Evolutionary conservation across 2,329 filamentous ascomycete genomes (phyloP).

Genomic region (Aspergillus hortae): DNA sequence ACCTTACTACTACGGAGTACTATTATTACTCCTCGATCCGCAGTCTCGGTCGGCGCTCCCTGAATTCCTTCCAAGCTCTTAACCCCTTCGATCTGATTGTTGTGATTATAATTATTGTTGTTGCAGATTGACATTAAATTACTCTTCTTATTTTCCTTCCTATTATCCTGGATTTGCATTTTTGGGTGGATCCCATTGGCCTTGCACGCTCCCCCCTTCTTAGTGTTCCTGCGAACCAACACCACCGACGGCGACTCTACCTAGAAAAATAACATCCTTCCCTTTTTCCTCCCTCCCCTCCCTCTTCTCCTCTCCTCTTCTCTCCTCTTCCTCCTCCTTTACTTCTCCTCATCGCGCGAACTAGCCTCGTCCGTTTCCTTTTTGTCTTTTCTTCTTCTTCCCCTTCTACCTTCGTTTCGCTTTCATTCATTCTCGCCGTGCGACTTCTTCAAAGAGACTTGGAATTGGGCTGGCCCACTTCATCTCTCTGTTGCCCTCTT

Average conservation of each 20-base stretch:
- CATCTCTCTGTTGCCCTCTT: constrained; percentile 28
- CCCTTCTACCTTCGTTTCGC: constrained; percentile 17
- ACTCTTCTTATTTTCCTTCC: constrained; percentile 6
- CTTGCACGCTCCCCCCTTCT: constrained; percentile 8
- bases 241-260: too few relatives aligned
- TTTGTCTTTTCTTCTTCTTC: constrained; percentile 18
- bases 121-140: constrained; percentile 5
- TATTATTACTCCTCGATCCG: constrained; percentile 10
- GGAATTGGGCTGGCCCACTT: constrained; percentile 36
- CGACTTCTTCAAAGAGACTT: constrained; percentile 29
- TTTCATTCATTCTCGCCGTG: constrained; percentile 32
- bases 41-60: constrained; percentile 18
- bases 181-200: neutral
- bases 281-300: neutral
- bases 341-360: constrained; percentile 11
- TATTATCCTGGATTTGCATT: constrained; percentile 3
- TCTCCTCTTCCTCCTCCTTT: constrained; percentile 10
- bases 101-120: constrained; percentile 10
- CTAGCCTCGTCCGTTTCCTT: constrained; percentile 15
- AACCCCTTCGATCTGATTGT: constrained; percentile 11
- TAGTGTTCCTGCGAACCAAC: too few relatives aligned
- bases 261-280: neutral
- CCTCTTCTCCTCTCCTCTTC: constrained; percentile 19
- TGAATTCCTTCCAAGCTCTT: constrained; percentile 18
- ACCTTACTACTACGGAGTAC: constrained; percentile 1